Percentiles rank a stretch among this genome's conserved stretches.
Evolutionary conservation across 2,329 filamentous ascomycete species (phyloP).

Genomic region (Beauveria scarabaeidicola): DNA sequence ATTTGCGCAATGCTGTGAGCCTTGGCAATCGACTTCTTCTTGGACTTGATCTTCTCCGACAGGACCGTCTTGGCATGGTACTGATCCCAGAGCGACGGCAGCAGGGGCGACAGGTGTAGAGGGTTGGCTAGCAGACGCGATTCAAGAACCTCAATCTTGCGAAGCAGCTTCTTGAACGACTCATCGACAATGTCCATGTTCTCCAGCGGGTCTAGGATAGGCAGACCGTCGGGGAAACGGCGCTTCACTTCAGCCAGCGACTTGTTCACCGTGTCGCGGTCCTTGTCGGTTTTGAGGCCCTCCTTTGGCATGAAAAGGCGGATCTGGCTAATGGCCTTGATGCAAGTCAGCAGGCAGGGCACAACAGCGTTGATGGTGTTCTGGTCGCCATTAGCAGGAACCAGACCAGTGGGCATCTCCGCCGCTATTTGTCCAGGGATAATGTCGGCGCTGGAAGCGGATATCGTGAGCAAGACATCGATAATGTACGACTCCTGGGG

Average conservation of each 20-base stretch:
- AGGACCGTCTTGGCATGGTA: slow-evolving; percentile 75
- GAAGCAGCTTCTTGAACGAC: slow-evolving; percentile 81
- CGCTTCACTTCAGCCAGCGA: slow-evolving; percentile 69
- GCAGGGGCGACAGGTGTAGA: slow-evolving; percentile 78
- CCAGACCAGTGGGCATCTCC: slow-evolving; percentile 55
- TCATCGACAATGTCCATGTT: slow-evolving; percentile 94
- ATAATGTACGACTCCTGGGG: slow-evolving; percentile 74
- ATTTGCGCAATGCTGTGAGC: slow-evolving; percentile 86
- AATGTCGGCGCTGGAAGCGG: slow-evolving; percentile 39
- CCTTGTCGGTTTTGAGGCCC: slow-evolving; percentile 52
- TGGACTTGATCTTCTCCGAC: slow-evolving; percentile 70
- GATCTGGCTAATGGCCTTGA: slow-evolving; percentile 77
- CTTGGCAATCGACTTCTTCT: slow-evolving; percentile 78
- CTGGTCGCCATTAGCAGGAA: slow-evolving; percentile 22
- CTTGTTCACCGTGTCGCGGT: slow-evolving; percentile 59
- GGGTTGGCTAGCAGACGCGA: slow-evolving; percentile 82
- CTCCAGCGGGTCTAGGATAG: slow-evolving; percentile 84
- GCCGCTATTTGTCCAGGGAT: slow-evolving; percentile 24
- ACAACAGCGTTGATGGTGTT: slow-evolving; percentile 38
- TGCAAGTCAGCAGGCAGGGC: slow-evolving; percentile 75
- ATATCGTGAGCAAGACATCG: slow-evolving; percentile 65
- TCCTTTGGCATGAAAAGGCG: slow-evolving; percentile 77
- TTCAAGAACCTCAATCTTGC: slow-evolving; percentile 96
- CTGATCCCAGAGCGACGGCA: slow-evolving; percentile 78
- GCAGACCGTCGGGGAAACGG: slow-evolving; percentile 86